A percentile compares a stretch with the other conserved stretches of the same genome.
Evolutionary conservation across 2,329 filamentous ascomycete genomes (phyloP).

Genomic region (Neonectria coccinea): DNA sequence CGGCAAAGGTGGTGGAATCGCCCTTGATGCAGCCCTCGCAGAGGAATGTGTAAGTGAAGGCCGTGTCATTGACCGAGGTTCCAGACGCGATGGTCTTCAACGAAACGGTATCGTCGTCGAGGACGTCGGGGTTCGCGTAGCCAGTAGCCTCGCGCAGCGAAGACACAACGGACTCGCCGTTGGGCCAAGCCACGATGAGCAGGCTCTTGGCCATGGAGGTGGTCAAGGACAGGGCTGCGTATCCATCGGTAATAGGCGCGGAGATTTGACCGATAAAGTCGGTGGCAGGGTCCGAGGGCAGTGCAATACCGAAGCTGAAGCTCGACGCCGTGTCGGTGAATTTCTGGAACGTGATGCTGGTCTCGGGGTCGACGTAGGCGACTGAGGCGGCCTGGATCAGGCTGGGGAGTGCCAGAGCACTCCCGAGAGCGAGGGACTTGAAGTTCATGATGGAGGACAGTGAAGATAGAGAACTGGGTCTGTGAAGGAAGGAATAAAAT

Average conservation of each 20-base stretch:
- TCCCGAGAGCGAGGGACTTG: conserved; percentile 32
- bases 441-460: conserved; percentile 30
- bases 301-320: conserved; percentile 65
- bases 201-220: conserved; percentile 69
- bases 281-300: conserved; percentile 62
- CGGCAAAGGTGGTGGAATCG: conserved; percentile 57
- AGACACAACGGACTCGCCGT: conserved; percentile 64
- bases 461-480: conserved; percentile 1
- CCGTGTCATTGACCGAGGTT: conserved; percentile 66
- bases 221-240: conserved; percentile 68
- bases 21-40: conserved; percentile 69
- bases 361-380: conserved; percentile 58
- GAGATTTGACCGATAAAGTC: conserved; percentile 70
- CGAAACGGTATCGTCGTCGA: conserved; percentile 66
- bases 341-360: conserved; percentile 66
- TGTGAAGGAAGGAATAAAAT: conserved; percentile 9
- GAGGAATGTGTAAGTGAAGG: conserved; percentile 73
- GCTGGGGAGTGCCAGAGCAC: conserved; percentile 35
- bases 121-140: conserved; percentile 69
- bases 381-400: conserved; percentile 29
- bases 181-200: conserved; percentile 69
- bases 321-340: conserved; percentile 58
- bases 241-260: conserved; percentile 60
- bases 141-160: conserved; percentile 69
- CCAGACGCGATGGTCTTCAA: conserved; percentile 69